Base-by-base conservation (phyloP, 169 alveolate genomes). In the Plasmodium knowlesi region DNA sequence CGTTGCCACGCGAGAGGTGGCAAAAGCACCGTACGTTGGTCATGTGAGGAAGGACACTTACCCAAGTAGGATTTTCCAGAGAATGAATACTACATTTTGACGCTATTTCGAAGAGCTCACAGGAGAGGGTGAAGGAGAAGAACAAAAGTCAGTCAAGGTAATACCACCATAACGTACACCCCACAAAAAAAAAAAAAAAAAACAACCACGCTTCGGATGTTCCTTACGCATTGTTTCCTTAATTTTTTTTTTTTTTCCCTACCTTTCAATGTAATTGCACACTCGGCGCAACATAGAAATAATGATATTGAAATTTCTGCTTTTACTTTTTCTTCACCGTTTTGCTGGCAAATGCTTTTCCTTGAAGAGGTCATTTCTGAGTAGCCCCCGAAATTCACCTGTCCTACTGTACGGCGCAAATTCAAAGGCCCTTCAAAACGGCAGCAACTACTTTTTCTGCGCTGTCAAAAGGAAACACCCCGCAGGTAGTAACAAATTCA, bases 291-390 rank as follows among this genome's bases (percentile, higher is more conserved):
- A 25, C 37, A 67, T 0, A 67, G 76, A 19, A 50, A 81, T 81
- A 82, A 82, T 82, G 90, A 82, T 22, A 28, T 82, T 53, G 90
- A 82, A 54, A 54, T 16, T 82, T 8, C 41, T 82, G 16, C 39
- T 61, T 83, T 83, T 83, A 37, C 53, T 67, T 19, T 37, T 83
- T 67, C 74, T 83, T 83, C 28, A 16, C 50, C 30, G 73, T 67
- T 83, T 83, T 19, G 16, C 74, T 16, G 28, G 12, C 39, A 34
- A 8, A 19, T 46, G 57, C 12, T 50, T 72, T 46, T 46, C 54
- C 30, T 39, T 50, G 54, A 73, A 83, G 83, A 54, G 19, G 30
- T 50, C 22, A 83, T 19, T 10, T n/a, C 10, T 71, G 43, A 70
- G 41, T 30, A 32, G 39, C 43, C 16, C 54, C 16, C 9, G 37